Base-by-base conservation (phyloP, 306 rosid genomes). In the Trichosanthes truncata region DNA sequence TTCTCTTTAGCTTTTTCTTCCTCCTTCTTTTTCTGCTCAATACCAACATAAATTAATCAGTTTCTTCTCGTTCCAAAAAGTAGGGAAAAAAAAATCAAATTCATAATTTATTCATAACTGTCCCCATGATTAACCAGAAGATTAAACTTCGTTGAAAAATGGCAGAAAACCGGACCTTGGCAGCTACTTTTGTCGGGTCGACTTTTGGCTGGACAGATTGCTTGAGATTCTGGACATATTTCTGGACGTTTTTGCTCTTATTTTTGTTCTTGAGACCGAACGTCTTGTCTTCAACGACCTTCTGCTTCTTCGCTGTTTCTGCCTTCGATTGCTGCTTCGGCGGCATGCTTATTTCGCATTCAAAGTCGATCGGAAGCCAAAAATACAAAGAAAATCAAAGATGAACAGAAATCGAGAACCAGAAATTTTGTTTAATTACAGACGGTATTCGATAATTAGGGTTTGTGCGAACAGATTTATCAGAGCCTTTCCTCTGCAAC, bases 251-350 rank as follows among this genome's bases (percentile, higher is more conserved):
- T 74, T 94, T 94, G 83, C 98, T 90, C 83, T 94, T 94, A 89
- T 91, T 94, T 72, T 94, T 94, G 91, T 94, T 92, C 84, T 94
- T 94, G 48, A 94, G 94, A 20, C 97, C 97, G 79, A 94, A 94
- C 56, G 98, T 94, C 88, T 94, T 94, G 88, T 94, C 98, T 86
- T 94, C 98, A 35, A 92, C 96, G 62, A 91, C 38, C 87, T 92
- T 94, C 96, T 92, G 97, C 90, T 94, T 94, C 96, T 94, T 94
- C 63, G 98, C 97, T 85, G 88, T 0, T 65, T 94, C 98, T 78
- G 90, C 80, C 79, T 92, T 94, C 0, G 94, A 81, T 81, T 85
- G 90, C 83, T 88, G 97, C 86, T 92, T 94, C 2, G 98, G 98
- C 78, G 97, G 98, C 98, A 94, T 94, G 80, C 81, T 84, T 80